Conservation (phyloP, 2,329 filamentous ascomycete genomes). For the Talaromyces sp. region DNA sequence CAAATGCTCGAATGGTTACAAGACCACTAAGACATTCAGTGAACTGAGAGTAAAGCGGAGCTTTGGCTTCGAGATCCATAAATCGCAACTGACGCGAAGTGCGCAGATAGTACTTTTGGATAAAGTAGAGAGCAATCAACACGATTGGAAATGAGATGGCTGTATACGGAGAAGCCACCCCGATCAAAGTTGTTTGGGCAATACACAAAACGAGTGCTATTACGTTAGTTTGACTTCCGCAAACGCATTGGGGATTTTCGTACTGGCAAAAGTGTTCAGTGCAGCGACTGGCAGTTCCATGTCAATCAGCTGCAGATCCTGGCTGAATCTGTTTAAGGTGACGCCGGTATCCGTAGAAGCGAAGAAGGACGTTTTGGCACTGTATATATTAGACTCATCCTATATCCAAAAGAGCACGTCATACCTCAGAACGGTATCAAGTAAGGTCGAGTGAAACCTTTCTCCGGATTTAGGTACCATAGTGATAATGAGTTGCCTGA, state of each 20-base stretch:
- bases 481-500: constrained; percentile 49
- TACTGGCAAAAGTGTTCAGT: constrained; percentile 39
- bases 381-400: constrained; percentile 19
- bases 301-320: constrained; percentile 45
- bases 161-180: constrained; percentile 46
- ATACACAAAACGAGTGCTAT: constrained; percentile 33
- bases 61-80: constrained; percentile 60
- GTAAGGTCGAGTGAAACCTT: constrained; percentile 47
- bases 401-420: neutral
- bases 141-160: constrained; percentile 52
- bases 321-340: constrained; percentile 44
- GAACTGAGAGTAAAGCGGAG: constrained; percentile 57
- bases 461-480: constrained; percentile 54
- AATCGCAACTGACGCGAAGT: constrained; percentile 60
- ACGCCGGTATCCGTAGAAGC: constrained; percentile 40
- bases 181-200: constrained; percentile 50
- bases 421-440: constrained; percentile 48
- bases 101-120: constrained; percentile 58
- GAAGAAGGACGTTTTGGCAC: constrained; percentile 44
- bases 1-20: constrained; percentile 55
- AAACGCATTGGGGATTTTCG: neutral
- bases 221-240: neutral
- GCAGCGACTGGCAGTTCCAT: constrained; percentile 42
- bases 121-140: constrained; percentile 43
- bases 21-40: constrained; percentile 55